Percentiles rank a stretch among this genome's conserved stretches.
Conservation (phyloP, 768 basidiomycete genomes). For the Asterophora lycoperdoides region DNA sequence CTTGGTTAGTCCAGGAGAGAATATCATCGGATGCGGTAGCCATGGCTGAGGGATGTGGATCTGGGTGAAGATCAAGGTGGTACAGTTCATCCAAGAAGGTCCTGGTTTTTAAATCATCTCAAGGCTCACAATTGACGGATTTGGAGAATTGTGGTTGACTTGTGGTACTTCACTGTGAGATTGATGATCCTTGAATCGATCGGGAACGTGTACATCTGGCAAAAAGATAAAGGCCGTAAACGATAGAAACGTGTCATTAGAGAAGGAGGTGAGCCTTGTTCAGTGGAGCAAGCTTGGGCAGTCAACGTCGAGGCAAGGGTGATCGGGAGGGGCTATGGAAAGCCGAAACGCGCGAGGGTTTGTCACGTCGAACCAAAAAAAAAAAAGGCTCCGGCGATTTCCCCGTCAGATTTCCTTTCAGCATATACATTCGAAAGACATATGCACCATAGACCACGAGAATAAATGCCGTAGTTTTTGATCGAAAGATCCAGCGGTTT, state of each 20-base stretch:
- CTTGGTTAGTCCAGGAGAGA: constrained; percentile 84
- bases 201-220: constrained; percentile 71
- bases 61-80: constrained; percentile 21
- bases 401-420: constrained; percentile 16
- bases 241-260: constrained; percentile 67
- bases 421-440: constrained; percentile 4
- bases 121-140: constrained; percentile 57
- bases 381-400: constrained; percentile 20
- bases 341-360: constrained; percentile 43
- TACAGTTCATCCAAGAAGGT: constrained; percentile 20
- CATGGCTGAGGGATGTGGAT: constrained; percentile 34
- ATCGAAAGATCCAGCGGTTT: constrained; percentile 23
- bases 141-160: constrained; percentile 37
- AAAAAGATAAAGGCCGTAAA: constrained; percentile 69
- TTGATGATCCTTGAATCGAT: constrained; percentile 59
- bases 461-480: constrained; percentile 12
- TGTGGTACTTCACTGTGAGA: constrained; percentile 36
- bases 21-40: constrained; percentile 57
- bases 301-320: constrained; percentile 50
- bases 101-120: constrained; percentile 27
- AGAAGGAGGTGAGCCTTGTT: constrained; percentile 62
- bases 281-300: constrained; percentile 70
- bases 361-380: constrained; percentile 29
- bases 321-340: constrained; percentile 65
- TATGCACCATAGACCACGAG: constrained; percentile 12